These are phyloP conservation scores for Aspergillus terreus DNA, from an alignment of 2,329 filamentous ascomycete species.

Conservation along the genomic window DNA sequence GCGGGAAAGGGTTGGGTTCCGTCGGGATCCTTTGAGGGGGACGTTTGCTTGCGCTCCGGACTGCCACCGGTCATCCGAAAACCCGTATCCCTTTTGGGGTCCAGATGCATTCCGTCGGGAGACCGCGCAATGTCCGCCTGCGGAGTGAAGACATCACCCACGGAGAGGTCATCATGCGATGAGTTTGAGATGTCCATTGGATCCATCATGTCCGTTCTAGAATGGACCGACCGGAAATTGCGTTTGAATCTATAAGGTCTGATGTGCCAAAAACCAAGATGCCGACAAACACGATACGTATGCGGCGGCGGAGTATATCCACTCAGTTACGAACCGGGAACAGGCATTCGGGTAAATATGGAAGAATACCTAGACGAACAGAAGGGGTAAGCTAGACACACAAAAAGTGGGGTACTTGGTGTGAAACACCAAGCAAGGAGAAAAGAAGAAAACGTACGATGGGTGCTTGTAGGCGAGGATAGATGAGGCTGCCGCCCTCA, in stretches of 20 bases:
- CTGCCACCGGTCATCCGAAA: slow-evolving; percentile 27
- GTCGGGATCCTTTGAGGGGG: slow-evolving; percentile 10
- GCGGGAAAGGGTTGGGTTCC: slow-evolving; percentile 27
- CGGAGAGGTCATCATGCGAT: slow-evolving; percentile 32
- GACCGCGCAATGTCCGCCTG: slow-evolving; percentile 32
- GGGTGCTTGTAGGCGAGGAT: not conserved
- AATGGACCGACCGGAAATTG: not conserved
- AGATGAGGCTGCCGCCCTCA: not conserved
- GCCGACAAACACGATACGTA: slow-evolving; percentile 6
- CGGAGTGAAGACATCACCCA: slow-evolving; percentile 38
- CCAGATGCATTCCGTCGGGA: slow-evolving; percentile 17
- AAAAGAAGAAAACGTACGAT: not conserved
- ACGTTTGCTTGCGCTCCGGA: slow-evolving; percentile 19
- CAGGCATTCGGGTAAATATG: slow-evolving; percentile 4
- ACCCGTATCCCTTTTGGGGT: slow-evolving; percentile 20
- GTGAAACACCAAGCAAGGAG: slow-evolving; percentile 6
- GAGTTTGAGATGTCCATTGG: slow-evolving; percentile 20
- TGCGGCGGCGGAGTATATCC: slow-evolving; percentile 8
- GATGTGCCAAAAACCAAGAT: not conserved
- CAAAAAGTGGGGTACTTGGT: not conserved
- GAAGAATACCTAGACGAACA: slow-evolving; percentile 3
- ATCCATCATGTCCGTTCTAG: not conserved
- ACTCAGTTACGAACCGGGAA: slow-evolving; percentile 9
- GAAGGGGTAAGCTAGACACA: not conserved
- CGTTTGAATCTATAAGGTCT: not conserved